Evolutionary conservation across 768 basidiomycete genomes (phyloP).

Genomic region (Piloderma croceum): DNA sequence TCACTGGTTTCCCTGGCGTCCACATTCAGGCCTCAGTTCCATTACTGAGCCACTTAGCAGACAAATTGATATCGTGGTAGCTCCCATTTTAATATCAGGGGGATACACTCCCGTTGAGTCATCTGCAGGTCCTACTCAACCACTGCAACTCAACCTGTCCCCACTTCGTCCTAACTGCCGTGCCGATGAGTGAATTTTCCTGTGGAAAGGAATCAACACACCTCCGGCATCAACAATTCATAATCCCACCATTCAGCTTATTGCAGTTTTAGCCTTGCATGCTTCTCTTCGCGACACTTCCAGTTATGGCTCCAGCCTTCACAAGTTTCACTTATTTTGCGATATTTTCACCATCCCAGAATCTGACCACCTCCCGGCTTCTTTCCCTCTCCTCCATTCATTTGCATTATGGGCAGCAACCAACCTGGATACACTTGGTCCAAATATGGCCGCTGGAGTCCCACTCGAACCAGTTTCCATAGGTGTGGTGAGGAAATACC

Average conservation of each 20-base stretch:
- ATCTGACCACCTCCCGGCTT: conserved; percentile 18
- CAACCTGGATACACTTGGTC: conserved; percentile 17
- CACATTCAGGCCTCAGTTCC: conserved; percentile 2
- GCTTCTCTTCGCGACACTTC: conserved; percentile 18
- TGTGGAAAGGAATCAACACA: conserved; percentile 29
- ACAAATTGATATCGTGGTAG: conserved; percentile 12
- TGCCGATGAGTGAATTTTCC: conserved; percentile 20
- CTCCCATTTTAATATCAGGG: no score
- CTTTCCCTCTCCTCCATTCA: conserved; percentile 26
- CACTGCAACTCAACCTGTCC: conserved; percentile 14
- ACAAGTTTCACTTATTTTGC: conserved; percentile 26
- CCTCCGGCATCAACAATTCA: conserved; percentile 19
- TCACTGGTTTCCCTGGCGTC: conserved; percentile 12
- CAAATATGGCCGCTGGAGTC: conserved; percentile 3
- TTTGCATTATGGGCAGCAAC: conserved; percentile 32
- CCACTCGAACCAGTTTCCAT: conserved; percentile 29
- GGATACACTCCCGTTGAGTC: no score
- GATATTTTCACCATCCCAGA: conserved; percentile 29
- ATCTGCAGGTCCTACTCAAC: no score
- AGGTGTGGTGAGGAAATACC: conserved; percentile 24
- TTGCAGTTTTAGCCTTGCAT: conserved; percentile 14
- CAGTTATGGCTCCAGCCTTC: conserved; percentile 18
- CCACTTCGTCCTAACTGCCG: conserved; percentile 18
- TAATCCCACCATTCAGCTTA: conserved; percentile 14
- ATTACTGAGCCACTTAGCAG: conserved; percentile 11